A percentile compares a stretch with the other conserved stretches of the same genome.
phyloP scores from a whole-genome alignment of 2,329 filamentous ascomycete species.

The Didymosphaeria variabile region DNA sequence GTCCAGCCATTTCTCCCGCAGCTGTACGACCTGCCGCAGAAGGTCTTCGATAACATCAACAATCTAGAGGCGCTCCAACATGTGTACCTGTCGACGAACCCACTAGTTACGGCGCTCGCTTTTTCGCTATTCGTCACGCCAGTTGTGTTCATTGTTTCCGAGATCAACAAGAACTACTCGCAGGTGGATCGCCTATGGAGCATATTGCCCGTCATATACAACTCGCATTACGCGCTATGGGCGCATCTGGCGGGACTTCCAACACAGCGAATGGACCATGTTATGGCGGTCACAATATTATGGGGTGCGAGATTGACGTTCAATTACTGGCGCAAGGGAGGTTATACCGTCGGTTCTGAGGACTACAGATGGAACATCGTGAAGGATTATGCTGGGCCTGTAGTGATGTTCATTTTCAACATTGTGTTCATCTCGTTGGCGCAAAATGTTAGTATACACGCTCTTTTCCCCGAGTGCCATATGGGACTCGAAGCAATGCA shows the following conservation, averaged over 20 bases:
- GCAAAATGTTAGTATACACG: constrained; percentile 64
- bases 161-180: constrained; percentile 94
- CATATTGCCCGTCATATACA: constrained; percentile 85
- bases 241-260: constrained; percentile 77
- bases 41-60: constrained; percentile 64
- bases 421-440: constrained; percentile 85
- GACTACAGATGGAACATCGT: constrained; percentile 94
- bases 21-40: constrained; percentile 57
- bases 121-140: constrained; percentile 75
- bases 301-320: constrained; percentile 94
- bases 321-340: constrained; percentile 97
- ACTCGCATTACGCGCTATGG: constrained; percentile 85
- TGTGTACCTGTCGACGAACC: constrained; percentile 86
- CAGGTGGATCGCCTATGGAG: constrained; percentile 96
- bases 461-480: not conserved
- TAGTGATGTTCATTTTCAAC: constrained; percentile 84
- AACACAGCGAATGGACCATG: constrained; percentile 74
- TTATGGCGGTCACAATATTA: constrained; percentile 73
- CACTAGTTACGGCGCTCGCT: constrained; percentile 77
- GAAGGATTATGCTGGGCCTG: constrained; percentile 68
- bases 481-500: not conserved
- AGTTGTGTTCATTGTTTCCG: constrained; percentile 78
- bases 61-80: constrained; percentile 70
- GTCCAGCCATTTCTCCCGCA: constrained; percentile 80
- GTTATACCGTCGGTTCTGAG: constrained; percentile 87